Percentiles rank a stretch among this genome's conserved stretches.
phyloP scores from a whole-genome alignment of 139 green algal genomes.

The Tetradesmus obliquus region DNA sequence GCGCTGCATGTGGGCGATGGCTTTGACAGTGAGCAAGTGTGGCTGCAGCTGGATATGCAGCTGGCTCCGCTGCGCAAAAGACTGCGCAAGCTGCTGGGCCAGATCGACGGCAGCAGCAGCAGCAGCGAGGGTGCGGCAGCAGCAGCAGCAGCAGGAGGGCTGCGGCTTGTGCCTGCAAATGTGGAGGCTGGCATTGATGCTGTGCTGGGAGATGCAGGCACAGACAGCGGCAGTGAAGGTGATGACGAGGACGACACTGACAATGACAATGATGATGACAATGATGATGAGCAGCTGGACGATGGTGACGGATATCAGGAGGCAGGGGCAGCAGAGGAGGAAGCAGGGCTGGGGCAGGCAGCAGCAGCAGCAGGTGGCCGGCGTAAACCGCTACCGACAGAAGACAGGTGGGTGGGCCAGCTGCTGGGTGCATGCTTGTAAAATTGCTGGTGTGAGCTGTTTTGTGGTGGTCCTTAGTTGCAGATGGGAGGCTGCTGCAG shows the following conservation, averaged over 20 bases:
- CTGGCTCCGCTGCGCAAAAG: slow-evolving; percentile 16
- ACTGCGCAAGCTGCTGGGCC: neutral
- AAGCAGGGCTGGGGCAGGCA: neutral
- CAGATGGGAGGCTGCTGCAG: no score
- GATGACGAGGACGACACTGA: slow-evolving; percentile 1
- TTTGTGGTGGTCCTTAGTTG: no score
- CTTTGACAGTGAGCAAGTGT: slow-evolving; percentile 70
- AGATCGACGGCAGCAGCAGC: neutral
- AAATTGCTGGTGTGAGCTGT: no score
- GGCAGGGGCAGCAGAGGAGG: neutral
- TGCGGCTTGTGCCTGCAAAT: slow-evolving; percentile 52
- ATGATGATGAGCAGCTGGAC: neutral
- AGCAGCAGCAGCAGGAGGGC: neutral
- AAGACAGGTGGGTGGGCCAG: neutral
- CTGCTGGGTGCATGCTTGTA: no score
- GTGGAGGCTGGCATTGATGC: slow-evolving; percentile 53
- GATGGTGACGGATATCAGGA: neutral
- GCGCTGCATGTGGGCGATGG: slow-evolving; percentile 53
- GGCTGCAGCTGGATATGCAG: slow-evolving; percentile 46
- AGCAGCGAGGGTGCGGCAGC: neutral
- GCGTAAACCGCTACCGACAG: neutral
- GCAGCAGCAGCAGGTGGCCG: neutral
- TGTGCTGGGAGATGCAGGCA: slow-evolving; percentile 41
- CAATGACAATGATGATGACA: neutral
- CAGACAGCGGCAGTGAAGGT: neutral